A percentile compares a stretch with the other conserved stretches of the same genome.
Conservation (phyloP, 345 rosid genomes). For the Eutrema japonicum region DNA sequence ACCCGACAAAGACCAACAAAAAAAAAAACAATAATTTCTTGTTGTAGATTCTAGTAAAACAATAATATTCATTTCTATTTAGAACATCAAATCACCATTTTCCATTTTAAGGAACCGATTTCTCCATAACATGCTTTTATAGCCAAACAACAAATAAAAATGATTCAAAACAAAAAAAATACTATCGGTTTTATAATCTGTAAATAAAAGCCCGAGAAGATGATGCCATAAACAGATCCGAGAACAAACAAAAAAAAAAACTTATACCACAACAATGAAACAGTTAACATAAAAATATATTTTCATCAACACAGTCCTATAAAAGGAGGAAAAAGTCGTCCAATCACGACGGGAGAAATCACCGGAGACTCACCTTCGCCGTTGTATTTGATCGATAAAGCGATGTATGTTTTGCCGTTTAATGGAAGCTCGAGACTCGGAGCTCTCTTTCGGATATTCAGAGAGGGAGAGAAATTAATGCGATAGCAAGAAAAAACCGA, state of each 20-base stretch:
- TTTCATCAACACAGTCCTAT: not conserved
- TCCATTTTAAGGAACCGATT: not conserved
- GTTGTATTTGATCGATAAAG: not conserved
- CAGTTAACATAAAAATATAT: slow-evolving; percentile 2
- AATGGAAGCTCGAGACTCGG: slow-evolving; percentile 19
- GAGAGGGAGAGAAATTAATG: slow-evolving; percentile 22
- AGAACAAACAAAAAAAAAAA: not conserved
- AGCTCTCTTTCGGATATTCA: slow-evolving; percentile 23
- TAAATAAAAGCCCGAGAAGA: not conserved
- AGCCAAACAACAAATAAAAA: not conserved
- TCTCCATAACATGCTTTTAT: slow-evolving; percentile 13
- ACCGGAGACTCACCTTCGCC: slow-evolving; percentile 21
- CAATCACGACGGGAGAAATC: not conserved
- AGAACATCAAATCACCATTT: slow-evolving; percentile 15
- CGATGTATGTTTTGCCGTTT: not conserved
- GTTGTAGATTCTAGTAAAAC: not conserved
- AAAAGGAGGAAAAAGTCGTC: not conserved
- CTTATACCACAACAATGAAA: not conserved
- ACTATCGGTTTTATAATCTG: not conserved
- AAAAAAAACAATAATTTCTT: not conserved
- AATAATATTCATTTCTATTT: not conserved
- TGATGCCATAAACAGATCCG: not conserved
- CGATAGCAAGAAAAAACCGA: slow-evolving; percentile 2
- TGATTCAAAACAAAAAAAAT: not conserved
- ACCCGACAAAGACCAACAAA: not conserved